Base-by-base conservation (phyloP, 495 filamentous ascomycete genomes). In the Opeltia flavorubescens region DNA sequence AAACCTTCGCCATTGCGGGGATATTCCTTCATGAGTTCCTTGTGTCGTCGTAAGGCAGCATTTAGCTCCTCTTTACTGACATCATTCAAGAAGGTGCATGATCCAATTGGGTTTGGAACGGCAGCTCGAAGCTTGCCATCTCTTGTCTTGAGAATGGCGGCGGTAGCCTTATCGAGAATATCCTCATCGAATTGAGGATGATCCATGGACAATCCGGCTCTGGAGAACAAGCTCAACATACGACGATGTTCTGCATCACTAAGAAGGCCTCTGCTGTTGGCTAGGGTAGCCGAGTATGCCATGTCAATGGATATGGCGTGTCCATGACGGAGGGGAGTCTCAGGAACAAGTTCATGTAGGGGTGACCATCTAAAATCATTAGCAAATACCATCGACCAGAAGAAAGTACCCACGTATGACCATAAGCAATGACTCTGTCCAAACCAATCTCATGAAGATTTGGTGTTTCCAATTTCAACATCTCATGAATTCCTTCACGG, bases 241-340 rank as follows among this genome's bases (percentile, higher is more conserved):
- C 75, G 61, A 6, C 55, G 52, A 48, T 80, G 70, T 46, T 79
- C 75, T 2, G 54, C 61, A 39, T 73, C 63, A 25, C 56, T 61
- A 23, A 82, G 63, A 1, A 77, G 52, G 5, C 70, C 68, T 7
- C 68, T 67, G 46, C 61, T 58, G 47, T 72, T 68, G 20, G 76
- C 77, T 8, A 81, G 60, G 0, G 77, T 79, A 2, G 77, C 75
- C 8, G 75, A 76, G 55, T 72, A 82, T 0, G 78, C 78, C 78
- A 81, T 81, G 51, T 80, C 78, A 42, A 81, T 76, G 7, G 69
- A 74, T 43, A 82, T 81, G 13, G 78, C 77, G 50, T 80, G 77
- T 1, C 78, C 77, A 52, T 81, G 78, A 24, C 78, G 69, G 7
- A 80, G 66, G 4, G 77, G 77, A 0, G 66, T 70, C 36, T 76